A percentile compares a stretch with the other conserved stretches of the same genome.
Evolutionary conservation across 805 yeast genomes (phyloP).

Genomic region (Yamadazyma ubonensis): DNA sequence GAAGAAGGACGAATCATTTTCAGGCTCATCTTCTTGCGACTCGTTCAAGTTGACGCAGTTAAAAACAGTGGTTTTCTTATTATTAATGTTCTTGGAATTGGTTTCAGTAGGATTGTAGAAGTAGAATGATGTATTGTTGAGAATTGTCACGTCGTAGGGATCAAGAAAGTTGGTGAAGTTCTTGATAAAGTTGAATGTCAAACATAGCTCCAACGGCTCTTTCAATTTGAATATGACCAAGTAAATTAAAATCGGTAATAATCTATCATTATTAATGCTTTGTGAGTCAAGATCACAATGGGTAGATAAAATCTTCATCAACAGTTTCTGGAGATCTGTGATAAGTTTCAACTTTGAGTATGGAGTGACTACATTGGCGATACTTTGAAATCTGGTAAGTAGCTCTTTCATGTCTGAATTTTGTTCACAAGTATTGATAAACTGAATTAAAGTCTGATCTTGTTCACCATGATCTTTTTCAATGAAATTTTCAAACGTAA

Average conservation of each 20-base stretch:
- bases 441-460: conserved; percentile 13
- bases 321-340: conserved; percentile 31
- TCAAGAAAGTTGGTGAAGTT: conserved; percentile 35
- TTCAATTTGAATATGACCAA: conserved; percentile 29
- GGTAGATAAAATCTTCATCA: conserved; percentile 19
- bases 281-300: conserved; percentile 20
- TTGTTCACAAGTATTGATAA: conserved; percentile 17
- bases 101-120: conserved; percentile 22
- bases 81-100: conserved; percentile 7
- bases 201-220: conserved; percentile 25
- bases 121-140: conserved; percentile 12
- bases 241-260: conserved; percentile 40
- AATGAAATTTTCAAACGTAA: conserved; percentile 31
- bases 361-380: conserved; percentile 29
- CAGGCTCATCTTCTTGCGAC: conserved; percentile 5
- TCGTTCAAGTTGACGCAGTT: conserved; percentile 30
- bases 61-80: conserved; percentile 22
- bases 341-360: conserved; percentile 29
- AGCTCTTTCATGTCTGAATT: conserved; percentile 3
- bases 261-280: conserved; percentile 37
- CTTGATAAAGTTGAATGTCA: conserved; percentile 37
- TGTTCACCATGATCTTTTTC: conserved; percentile 21
- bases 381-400: conserved; percentile 15
- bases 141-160: conserved; percentile 23
- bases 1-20: conserved; percentile 19